Conservation (phyloP, 2,329 filamentous ascomycete genomes). For the Tothia fuscella region DNA sequence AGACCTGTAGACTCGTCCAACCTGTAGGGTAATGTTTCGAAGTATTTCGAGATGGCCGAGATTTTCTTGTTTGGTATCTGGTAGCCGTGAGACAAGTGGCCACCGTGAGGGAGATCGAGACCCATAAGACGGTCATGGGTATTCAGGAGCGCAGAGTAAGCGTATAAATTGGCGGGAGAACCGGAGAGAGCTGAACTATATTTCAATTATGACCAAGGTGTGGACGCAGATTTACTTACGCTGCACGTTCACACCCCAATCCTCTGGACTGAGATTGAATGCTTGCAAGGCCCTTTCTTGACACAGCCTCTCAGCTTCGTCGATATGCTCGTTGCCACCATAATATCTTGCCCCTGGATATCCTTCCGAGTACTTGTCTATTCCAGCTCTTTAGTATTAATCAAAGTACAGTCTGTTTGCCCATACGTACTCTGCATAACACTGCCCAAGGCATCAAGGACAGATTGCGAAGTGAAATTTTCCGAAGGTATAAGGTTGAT, state of each 20-base stretch:
- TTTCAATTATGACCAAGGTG: background rate
- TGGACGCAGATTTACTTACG: constrained; percentile 31
- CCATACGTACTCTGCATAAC: constrained; percentile 29
- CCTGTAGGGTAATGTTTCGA: constrained; percentile 96
- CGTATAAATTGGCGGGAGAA: constrained; percentile 62
- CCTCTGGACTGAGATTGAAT: constrained; percentile 72
- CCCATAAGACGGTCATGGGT: constrained; percentile 95
- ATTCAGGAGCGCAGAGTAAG: constrained; percentile 86
- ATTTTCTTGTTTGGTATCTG: constrained; percentile 78
- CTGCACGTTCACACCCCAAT: constrained; percentile 99
- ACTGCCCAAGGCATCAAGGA: constrained; percentile 86
- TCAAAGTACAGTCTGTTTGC: constrained; percentile 50
- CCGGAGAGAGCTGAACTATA: constrained; percentile 76
- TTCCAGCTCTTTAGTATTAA: constrained; percentile 26
- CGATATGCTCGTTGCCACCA: constrained; percentile 97
- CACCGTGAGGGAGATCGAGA: constrained; percentile 89
- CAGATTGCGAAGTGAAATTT: constrained; percentile 96
- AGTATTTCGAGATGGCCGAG: constrained; percentile 96
- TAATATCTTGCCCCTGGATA: constrained; percentile 98
- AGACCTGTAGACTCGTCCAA: constrained; percentile 81
- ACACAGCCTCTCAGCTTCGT: constrained; percentile 89
- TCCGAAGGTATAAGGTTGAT: constrained; percentile 99
- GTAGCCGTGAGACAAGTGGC: constrained; percentile 93
- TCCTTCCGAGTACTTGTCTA: constrained; percentile 96
- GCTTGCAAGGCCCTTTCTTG: constrained; percentile 85